Percentiles rank a stretch among this genome's conserved stretches.
Conservation (phyloP, 495 filamentous ascomycete species). For the Penicillium salamii region DNA sequence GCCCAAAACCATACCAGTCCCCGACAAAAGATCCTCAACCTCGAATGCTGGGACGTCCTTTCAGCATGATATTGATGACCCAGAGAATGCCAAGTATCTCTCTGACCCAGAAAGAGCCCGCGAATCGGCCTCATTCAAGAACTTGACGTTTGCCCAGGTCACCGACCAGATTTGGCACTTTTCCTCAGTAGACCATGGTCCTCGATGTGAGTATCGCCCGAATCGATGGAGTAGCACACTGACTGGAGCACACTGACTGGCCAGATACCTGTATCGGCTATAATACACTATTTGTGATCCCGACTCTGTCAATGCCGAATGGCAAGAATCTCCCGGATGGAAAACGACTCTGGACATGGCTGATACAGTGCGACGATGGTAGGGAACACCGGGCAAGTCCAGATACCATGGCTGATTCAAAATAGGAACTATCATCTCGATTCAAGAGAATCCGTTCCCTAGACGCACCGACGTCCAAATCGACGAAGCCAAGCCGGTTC, state of each 20-base stretch:
- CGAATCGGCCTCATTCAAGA: constrained; percentile 25
- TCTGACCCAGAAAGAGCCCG: constrained; percentile 18
- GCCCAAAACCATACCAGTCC: constrained; percentile 11
- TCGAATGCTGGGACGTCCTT: constrained; percentile 6
- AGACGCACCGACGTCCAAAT: constrained; percentile 23
- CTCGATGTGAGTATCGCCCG: constrained; percentile 40
- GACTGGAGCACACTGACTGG: too few species aligned
- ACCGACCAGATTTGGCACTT: constrained; percentile 65
- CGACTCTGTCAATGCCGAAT: constrained; percentile 29
- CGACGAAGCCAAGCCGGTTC: constrained; percentile 33
- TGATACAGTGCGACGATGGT: constrained; percentile 80
- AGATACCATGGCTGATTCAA: constrained; percentile 2
- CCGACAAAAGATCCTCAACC: constrained; percentile 14
- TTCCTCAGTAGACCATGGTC: constrained; percentile 58
- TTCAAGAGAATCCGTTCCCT: constrained; percentile 69
- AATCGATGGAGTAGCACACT: too few species aligned
- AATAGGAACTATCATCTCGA: constrained; percentile 69
- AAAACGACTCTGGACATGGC: constrained; percentile 71
- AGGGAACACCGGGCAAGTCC: constrained; percentile 12
- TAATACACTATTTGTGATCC: constrained; percentile 69
- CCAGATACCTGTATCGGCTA: constrained; percentile 78
- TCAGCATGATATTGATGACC: constrained; percentile 22
- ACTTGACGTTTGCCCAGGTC: constrained; percentile 45
- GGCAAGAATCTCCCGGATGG: constrained; percentile 57
- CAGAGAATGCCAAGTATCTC: constrained; percentile 34